Base-by-base conservation (phyloP, 768 basidiomycete genomes). In the Clitopilus hobsonii region DNA sequence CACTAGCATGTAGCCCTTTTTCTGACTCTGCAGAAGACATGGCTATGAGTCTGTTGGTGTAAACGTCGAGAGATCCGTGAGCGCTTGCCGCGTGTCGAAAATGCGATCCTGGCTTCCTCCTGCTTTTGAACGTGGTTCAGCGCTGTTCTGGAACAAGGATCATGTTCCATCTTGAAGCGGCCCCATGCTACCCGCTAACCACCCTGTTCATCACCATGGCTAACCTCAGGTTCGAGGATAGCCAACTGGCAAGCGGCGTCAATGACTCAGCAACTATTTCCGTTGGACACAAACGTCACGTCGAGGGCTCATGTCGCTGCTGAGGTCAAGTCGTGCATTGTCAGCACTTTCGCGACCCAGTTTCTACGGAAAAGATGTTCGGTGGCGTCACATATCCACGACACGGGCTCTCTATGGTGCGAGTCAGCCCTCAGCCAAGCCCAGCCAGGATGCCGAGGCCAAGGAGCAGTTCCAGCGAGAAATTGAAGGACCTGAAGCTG, bases 401-500 rank as follows among this genome's bases (percentile, higher is more conserved):
- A 45, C 41, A 45, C 41, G 18, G 4, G 3, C 41, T 18, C 41
- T 18, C 59, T 45, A 36, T 32, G 22, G 48, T 53, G 11, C 25
- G 41, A 30, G 26, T 11, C 28, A 59, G n/a, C 54, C 55, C 49
- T 38, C 4, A 2, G 24, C 28, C 5, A 45, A 23, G 22, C n/a
- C n/a, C 11, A 20, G 11, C 41, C n/a, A 10, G n/a, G 27, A 57
- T 22, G 16, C 47, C 22, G 38, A 38, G 26, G 47, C 47, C 26
- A 22, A 51, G 13, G 45, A 20, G 26, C 49, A 45, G 5, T 49
- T 55, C 5, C 38, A 60, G 27, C 38, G 55, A 56, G 59, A 63
- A 24, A 41, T 56, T 54, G 54, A 61, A 58, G 55, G 52, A 2
- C 51, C 64, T 2, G 56, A 59, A 22, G 58, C 56, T 4, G 65